phyloP scores from a whole-genome alignment of 805 yeast species.

The Kuraishia capsulata region DNA sequence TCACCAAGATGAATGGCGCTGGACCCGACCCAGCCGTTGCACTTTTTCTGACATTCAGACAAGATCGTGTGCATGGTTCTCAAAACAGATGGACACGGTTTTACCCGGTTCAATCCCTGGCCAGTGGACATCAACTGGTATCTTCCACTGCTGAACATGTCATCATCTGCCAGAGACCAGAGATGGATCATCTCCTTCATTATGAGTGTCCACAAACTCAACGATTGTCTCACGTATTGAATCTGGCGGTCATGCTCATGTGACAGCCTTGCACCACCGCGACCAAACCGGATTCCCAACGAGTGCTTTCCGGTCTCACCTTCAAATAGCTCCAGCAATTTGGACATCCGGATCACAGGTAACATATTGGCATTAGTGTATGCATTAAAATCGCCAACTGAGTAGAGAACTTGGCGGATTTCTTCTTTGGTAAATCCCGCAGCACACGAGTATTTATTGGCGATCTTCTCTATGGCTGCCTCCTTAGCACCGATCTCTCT shows the following conservation, averaged over 20 bases:
- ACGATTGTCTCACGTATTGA: conserved; percentile 67
- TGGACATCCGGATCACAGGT: conserved; percentile 58
- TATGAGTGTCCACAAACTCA: conserved; percentile 67
- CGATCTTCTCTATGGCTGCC: conserved; percentile 53
- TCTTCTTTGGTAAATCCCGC: conserved; percentile 45
- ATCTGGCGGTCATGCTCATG: conserved; percentile 69
- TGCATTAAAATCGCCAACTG: conserved; percentile 72
- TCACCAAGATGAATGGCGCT: conserved; percentile 77
- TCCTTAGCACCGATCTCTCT: conserved; percentile 59
- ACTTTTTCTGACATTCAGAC: conserved; percentile 56
- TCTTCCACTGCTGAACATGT: conserved; percentile 44
- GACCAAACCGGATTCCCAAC: conserved; percentile 58
- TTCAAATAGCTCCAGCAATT: conserved; percentile 38
- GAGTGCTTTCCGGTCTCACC: conserved; percentile 28
- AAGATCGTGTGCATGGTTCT: conserved; percentile 65
- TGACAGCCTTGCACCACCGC: conserved; percentile 60
- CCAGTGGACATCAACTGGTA: conserved; percentile 66
- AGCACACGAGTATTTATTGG: conserved; percentile 34
- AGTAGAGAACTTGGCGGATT: conserved; percentile 62
- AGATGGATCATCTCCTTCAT: conserved; percentile 71
- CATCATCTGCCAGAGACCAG: conserved; percentile 73
- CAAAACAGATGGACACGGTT: conserved; percentile 60
- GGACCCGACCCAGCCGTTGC: conserved; percentile 67
- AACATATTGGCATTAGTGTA: conserved; percentile 59
- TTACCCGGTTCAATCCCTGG: conserved; percentile 72